Conservation (phyloP, 345 rosid genomes). For the Aquilaria malaccensis region DNA sequence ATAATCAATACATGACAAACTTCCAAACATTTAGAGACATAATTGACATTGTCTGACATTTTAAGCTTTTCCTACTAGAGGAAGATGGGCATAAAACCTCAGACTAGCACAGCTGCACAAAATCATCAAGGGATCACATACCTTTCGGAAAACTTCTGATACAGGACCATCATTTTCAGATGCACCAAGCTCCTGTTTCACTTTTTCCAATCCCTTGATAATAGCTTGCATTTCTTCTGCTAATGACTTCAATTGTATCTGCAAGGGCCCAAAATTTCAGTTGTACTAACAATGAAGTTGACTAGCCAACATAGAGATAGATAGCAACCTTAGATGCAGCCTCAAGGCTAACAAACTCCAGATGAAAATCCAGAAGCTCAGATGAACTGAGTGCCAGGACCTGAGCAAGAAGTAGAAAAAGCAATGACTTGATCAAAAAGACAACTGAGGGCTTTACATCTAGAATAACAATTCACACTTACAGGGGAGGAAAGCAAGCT, state of each 20-base stretch:
- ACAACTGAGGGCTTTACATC: neutral
- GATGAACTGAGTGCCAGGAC: conserved; percentile 74
- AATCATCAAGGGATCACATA: conserved; percentile 17
- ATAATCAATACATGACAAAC: neutral
- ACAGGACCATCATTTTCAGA: conserved; percentile 96
- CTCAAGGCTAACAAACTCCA: conserved; percentile 82
- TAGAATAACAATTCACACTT: neutral
- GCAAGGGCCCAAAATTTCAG: conserved; percentile 20
- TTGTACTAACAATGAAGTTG: conserved; percentile 6
- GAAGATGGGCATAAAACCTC: too few species aligned
- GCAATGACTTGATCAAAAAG: conserved; percentile 1
- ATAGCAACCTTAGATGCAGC: conserved; percentile 68
- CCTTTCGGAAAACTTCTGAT: conserved; percentile 83
- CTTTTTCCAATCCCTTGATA: conserved; percentile 88
- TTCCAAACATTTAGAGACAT: too few species aligned
- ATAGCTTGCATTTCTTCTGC: conserved; percentile 99
- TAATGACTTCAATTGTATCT: conserved; percentile 94
- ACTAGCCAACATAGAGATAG: conserved; percentile 10
- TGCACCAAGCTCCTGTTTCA: conserved; percentile 78
- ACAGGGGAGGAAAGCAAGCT: neutral
- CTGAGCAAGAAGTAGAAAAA: conserved; percentile 30
- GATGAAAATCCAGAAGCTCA: conserved; percentile 72
- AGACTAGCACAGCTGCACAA: neutral
- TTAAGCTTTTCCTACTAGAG: too few species aligned
- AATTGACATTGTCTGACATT: too few species aligned